Base-by-base conservation (phyloP, 345 rosid genomes). In the Eucalyptus fibrosa region DNA sequence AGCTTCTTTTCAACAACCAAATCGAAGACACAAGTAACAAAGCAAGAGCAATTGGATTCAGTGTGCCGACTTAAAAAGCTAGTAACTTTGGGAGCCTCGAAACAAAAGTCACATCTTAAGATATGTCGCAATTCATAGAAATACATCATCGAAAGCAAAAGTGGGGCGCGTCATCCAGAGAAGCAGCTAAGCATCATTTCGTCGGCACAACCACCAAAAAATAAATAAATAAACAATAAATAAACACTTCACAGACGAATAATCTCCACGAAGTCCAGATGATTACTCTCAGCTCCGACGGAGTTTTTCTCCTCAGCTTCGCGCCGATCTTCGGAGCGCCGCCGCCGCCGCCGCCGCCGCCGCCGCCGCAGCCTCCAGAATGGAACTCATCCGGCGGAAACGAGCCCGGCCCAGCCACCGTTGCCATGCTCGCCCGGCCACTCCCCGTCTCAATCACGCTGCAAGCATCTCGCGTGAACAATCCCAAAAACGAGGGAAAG, bases 211-310 rank as follows among this genome's bases (percentile, higher is more conserved):
- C 42, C 72, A 69, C 37, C 59, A 53, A 53, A 53, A 53, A 21
- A 44, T 11, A 26, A 59, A 59, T 24, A 59, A 60, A 59, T 23
- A 55, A 56, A 56, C 5, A 62, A n/a, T n/a, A n/a, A 59, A 89
- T 23, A 56, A 83, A 83, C 51, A 83, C 45, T 40, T 53, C 45
- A 19, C 28, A 32, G 87, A 89, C 50, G 88, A 77, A 65, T 77
- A 77, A 65, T 77, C 16, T 16, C 28, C 85, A 77, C 16, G 62
- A 34, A 34, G 24, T 9, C 7, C 24, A 91, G 90, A 91, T 77
- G 85, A 77, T 87, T 94, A 95, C 99, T 90, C 99, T 94, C 12
- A 97, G 95, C 90, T 97, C 98, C 19, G 96, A 93, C 4, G 99
- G 99, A 28, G 99, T 97, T 95, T 96, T 96, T 91, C 99, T 92